Conservation (phyloP, 2,329 filamentous ascomycete genomes). For the Aureobasidium pullulans region DNA sequence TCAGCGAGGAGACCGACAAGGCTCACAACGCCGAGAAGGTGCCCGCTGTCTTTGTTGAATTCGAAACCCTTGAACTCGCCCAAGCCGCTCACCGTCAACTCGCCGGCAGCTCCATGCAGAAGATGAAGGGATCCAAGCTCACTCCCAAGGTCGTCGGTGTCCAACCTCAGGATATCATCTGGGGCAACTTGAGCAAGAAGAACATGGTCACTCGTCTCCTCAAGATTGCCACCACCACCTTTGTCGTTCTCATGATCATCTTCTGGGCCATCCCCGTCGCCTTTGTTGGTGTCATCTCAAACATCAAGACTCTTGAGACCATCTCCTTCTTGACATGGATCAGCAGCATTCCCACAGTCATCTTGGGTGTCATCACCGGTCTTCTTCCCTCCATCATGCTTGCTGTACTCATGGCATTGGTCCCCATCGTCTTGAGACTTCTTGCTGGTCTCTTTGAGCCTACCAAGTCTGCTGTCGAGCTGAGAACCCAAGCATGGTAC, state of each 20-base stretch:
- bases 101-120: not conserved
- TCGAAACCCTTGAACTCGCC: slow-evolving; percentile 70
- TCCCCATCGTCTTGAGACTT: slow-evolving; percentile 73
- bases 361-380: slow-evolving; percentile 26
- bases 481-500: slow-evolving; percentile 32
- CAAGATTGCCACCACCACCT: slow-evolving; percentile 25
- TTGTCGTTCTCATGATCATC: slow-evolving; percentile 29
- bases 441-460: slow-evolving; percentile 58
- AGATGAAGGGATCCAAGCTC: slow-evolving; percentile 17
- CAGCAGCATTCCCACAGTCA: slow-evolving; percentile 23
- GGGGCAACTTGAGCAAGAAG: slow-evolving; percentile 37
- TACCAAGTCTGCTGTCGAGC: slow-evolving; percentile 38
- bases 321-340: slow-evolving; percentile 25
- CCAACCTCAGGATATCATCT: slow-evolving; percentile 39
- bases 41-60: slow-evolving; percentile 81
- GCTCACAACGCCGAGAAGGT: slow-evolving; percentile 57
- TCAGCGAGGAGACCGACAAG: slow-evolving; percentile 48
- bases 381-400: slow-evolving; percentile 55
- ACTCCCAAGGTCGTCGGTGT: slow-evolving; percentile 33
- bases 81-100: slow-evolving; percentile 68
- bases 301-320: slow-evolving; percentile 26
- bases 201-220: slow-evolving; percentile 21
- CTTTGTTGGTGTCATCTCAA: slow-evolving; percentile 28
- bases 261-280: slow-evolving; percentile 31
- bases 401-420: slow-evolving; percentile 75